These are phyloP conservation scores for Aspergillus sclerotioniger DNA, from an alignment of 495 filamentous ascomycete genomes.

Conservation along the genomic window DNA sequence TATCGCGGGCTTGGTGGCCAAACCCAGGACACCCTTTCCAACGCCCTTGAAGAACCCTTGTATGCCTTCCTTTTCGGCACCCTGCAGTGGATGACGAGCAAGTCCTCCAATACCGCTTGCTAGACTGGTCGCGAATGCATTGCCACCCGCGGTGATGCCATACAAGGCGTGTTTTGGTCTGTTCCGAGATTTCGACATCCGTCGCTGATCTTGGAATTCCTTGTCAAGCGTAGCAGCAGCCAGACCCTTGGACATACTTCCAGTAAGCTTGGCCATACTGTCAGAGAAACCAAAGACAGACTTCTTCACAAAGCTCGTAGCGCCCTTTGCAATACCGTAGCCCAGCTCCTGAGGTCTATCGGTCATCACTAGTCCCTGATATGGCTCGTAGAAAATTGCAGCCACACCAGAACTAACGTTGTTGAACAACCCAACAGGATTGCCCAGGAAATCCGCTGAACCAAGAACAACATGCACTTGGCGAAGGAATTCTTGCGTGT, in stretches of 20 bases:
- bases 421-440: conserved; percentile 96
- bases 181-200: conserved; percentile 90
- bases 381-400: conserved; percentile 98
- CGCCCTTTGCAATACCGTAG: conserved; percentile 91
- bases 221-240: conserved; percentile 95
- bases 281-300: conserved; percentile 96
- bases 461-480: conserved; percentile 96
- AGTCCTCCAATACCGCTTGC: conserved; percentile 91
- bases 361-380: conserved; percentile 95
- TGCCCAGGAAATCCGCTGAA: conserved; percentile 97
- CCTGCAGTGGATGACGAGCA: conserved; percentile 88
- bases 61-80: conserved; percentile 91
- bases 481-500: conserved; percentile 91
- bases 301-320: conserved; percentile 96
- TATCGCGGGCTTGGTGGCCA: conserved; percentile 94
- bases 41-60: conserved; percentile 96
- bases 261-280: conserved; percentile 93
- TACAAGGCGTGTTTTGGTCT: conserved; percentile 95
- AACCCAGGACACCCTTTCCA: conserved; percentile 87
- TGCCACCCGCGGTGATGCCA: conserved; percentile 92
- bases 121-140: conserved; percentile 88
- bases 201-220: conserved; percentile 93
- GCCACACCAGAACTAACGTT: conserved; percentile 95
- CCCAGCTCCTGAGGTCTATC: conserved; percentile 93
- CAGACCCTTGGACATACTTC: conserved; percentile 93